Evolutionary conservation across 1,284 basidiomycete species (phyloP), one percentile per base, ranked within the genome.

Genomic region (Inonotus obliquus): DNA sequence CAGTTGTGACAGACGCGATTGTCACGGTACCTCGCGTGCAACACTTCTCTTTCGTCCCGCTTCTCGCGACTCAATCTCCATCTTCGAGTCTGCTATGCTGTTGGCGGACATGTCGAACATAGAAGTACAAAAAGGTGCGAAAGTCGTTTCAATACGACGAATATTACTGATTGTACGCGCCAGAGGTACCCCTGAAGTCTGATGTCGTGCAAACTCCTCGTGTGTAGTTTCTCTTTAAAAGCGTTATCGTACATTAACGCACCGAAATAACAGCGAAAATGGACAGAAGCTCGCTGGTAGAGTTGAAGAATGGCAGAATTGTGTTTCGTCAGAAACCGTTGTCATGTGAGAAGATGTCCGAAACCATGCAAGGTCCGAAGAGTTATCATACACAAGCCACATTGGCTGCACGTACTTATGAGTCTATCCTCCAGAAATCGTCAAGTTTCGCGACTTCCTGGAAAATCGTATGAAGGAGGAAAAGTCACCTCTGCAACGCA

Each of bases 281-380:
- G 35, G 73, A 74, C 48, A 82, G 77, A 68, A 62, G 72, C 0
- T 64, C 74, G 4, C 71, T 86, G 17, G 81, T 80, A 7, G 89
- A 91, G 63, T 68, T 91, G 19, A 89, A 81, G 76, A 89, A 88
- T 70, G 89, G 89, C 37, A 94, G 87, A 70, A 80, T 92, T 0
- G 67, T 84, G 3, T 84, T 93, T 68, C 91, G 83, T 72, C 93
- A 96, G 77, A 94, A 91, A 72, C 75, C 81, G 2, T 69, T 91
- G 47, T 83, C 85, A 0, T 83, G 91, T 60, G 86, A 92, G 70
- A 87, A 89, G 69, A 81, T 86, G 67, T 89, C 88, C 32, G 89
- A 92, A 69, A 91, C 91, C 5, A 81, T 95, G 70, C 86, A 89
- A 79, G 91, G 92, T 89, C 62, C 60, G 82, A 71, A 45, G 27